Base-by-base conservation (phyloP, 2,329 filamentous ascomycete genomes). In the Leptographium wingfieldii region DNA sequence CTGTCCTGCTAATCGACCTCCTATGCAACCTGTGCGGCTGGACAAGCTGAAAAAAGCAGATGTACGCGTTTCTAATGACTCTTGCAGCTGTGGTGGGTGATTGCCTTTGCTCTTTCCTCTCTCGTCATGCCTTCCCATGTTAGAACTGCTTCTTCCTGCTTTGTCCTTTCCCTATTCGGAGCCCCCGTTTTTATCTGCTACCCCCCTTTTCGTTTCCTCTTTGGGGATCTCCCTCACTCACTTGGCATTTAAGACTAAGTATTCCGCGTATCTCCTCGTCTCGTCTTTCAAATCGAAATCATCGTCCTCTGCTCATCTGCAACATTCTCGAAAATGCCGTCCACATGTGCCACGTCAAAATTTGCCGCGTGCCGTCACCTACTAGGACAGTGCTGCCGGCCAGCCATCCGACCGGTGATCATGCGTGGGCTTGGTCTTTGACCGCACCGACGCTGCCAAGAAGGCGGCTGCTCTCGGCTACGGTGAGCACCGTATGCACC, bases 401-500 rank as follows among this genome's bases (percentile, higher is more conserved):
- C 11, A 60, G 69, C 12, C 68, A 68, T 11, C 64, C 65, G 5
- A 67, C 66, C 11, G 72, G 72, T 38, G 69, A 73, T 61, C 69
- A 71, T 62, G 69, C 70, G 1, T 71, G 69, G 68, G 66, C 66
- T 4, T 69, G 31, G 31, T 31, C 31, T 31, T 31, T 31, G 31
- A 31, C 31, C 31, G 31, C 31, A 31, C 31, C 31, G 31, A 31
- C 31, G 31, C 31, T 31, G 31, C 31, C 31, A 31, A 31, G 31
- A 31, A 31, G 31, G 72, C 71, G 12, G 73, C 73, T 1, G 67
- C 64, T 3, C 66, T 67, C 10, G 73, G 73, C 2, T 76, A 73
- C 61, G 73, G 74, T 55, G 74, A 77, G 63, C 76, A 77, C 66
- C 67, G 74, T 16, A 75, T 74, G 5, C 74, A 77, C 62, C 65